phyloP scores from a whole-genome alignment of 371 early-diverging fungal genomes.

The Entomophthora muscae region DNA sequence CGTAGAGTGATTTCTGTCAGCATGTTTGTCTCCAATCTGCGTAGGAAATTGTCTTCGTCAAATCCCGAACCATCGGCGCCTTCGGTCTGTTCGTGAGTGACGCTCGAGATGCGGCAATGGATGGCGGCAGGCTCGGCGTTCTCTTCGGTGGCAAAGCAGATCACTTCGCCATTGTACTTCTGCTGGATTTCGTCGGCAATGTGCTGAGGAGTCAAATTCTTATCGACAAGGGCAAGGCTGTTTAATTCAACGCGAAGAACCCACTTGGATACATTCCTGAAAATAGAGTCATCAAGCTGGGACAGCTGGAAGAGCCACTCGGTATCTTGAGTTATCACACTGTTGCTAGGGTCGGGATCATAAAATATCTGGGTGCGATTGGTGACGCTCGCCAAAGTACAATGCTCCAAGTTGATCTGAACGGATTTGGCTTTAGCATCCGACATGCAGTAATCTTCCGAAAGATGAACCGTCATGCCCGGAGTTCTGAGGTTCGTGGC shows the following conservation, averaged over 20 bases:
- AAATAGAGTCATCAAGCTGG: conserved; percentile 20
- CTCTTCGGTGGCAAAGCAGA: conserved; percentile 40
- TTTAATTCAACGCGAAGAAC: conserved; percentile 84
- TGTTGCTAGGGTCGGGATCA: conserved; percentile 84
- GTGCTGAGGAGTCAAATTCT: conserved; percentile 69
- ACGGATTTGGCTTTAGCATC: conserved; percentile 81
- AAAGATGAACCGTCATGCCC: conserved; percentile 71
- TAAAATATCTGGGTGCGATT: conserved; percentile 86
- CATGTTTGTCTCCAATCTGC: conserved; percentile 67
- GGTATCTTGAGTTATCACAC: conserved; percentile 78
- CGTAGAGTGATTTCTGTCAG: conserved; percentile 71
- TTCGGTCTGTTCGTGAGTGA: conserved; percentile 30
- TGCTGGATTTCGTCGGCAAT: conserved; percentile 48
- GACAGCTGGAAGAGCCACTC: conserved; percentile 82
- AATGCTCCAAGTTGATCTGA: conserved; percentile 83
- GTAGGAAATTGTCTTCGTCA: conserved; percentile 83
- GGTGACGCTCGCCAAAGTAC: conserved; percentile 73
- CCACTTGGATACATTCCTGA: conserved; percentile 70
- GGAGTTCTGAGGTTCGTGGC: conserved; percentile 97
- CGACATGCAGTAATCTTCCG: conserved; percentile 48
- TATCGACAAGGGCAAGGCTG: conserved; percentile 76
- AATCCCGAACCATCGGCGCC: conserved; percentile 32
- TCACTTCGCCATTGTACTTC: conserved; percentile 41
- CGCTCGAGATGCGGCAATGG: conserved; percentile 74
- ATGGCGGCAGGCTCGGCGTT: conserved; percentile 93